Evolutionary conservation across 2,329 filamentous ascomycete species (phyloP).

Genomic region (Talaromyces verruculosus): DNA sequence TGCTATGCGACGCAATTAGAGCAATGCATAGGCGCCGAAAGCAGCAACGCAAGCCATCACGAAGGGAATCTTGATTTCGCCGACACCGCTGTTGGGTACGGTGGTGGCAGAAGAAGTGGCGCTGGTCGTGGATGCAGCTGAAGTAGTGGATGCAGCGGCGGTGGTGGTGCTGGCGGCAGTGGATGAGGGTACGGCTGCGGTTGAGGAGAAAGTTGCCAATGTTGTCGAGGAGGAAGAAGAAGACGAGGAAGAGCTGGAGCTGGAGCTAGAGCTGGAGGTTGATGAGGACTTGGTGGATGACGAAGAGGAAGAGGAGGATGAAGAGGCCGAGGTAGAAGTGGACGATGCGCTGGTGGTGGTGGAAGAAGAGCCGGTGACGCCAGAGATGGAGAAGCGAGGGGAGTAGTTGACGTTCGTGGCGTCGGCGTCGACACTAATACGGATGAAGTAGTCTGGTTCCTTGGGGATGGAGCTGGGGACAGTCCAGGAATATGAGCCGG

Average conservation of each 20-base stretch:
- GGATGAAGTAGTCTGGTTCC: slow-evolving; percentile 53
- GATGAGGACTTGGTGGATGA: slow-evolving; percentile 15
- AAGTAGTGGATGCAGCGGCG: slow-evolving; percentile 25
- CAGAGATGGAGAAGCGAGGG: slow-evolving; percentile 52
- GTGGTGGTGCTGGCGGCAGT: background rate
- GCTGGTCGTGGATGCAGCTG: slow-evolving; percentile 27
- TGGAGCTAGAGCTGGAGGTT: slow-evolving; percentile 14
- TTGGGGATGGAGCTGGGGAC: slow-evolving; percentile 43
- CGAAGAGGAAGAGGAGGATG: slow-evolving; percentile 25
- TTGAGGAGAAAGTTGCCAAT: background rate
- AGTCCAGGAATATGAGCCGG: slow-evolving; percentile 51
- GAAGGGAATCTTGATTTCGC: slow-evolving; percentile 9
- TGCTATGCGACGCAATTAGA: background rate
- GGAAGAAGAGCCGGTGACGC: slow-evolving; percentile 41
- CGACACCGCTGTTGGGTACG: slow-evolving; percentile 3
- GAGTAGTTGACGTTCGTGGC: slow-evolving; percentile 52
- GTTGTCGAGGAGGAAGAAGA: slow-evolving; percentile 10
- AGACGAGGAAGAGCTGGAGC: slow-evolving; percentile 14
- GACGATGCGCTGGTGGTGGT: slow-evolving; percentile 30
- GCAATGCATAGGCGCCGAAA: slow-evolving; percentile 8
- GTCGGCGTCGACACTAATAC: slow-evolving; percentile 53
- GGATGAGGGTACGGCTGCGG: background rate
- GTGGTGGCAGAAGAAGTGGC: slow-evolving; percentile 26
- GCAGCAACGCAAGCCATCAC: slow-evolving; percentile 6
- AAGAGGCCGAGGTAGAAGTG: slow-evolving; percentile 26